A percentile compares a stretch with the other conserved stretches of the same genome.
Conservation (phyloP, 73 alveolate genomes). For the Tetrahymena thermophila region DNA sequence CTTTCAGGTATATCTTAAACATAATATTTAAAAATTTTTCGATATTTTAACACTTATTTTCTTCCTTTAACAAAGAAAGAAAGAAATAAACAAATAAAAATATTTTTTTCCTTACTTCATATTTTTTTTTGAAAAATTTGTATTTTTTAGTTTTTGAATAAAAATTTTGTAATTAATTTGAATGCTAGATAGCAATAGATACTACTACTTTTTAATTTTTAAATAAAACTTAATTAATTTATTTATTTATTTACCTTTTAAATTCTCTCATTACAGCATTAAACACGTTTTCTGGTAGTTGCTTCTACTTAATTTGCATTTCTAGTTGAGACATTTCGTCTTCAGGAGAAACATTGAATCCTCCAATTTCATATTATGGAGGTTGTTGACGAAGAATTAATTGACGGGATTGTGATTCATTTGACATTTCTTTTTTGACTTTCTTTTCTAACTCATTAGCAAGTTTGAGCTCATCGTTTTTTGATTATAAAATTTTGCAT, state of each 20-base stretch:
- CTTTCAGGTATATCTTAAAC: no score
- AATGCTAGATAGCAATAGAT: neutral
- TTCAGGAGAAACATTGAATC: neutral
- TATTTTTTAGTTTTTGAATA: no score
- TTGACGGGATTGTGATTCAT: neutral
- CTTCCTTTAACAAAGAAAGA: no score
- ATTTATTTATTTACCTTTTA: neutral
- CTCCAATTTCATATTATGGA: neutral
- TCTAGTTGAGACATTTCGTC: constrained; percentile 50
- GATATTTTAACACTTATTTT: no score
- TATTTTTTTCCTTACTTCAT: no score
- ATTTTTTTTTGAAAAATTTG: no score
- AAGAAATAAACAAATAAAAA: no score
- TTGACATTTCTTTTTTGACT: constrained; percentile 7
- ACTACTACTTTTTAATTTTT: neutral
- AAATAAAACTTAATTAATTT: neutral
- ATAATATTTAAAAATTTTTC: no score
- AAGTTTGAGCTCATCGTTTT: constrained; percentile 11
- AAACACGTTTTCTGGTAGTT: constrained; percentile 70
- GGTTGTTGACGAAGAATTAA: neutral
- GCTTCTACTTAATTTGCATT: constrained; percentile 41
- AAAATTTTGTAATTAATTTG: neutral
- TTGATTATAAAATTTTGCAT: neutral
- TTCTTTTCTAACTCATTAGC: constrained; percentile 24
- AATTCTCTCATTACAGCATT: constrained; percentile 53